Base-by-base conservation (phyloP, 2,329 filamentous ascomycete genomes). In the Atkinsonella hypoxylon region DNA sequence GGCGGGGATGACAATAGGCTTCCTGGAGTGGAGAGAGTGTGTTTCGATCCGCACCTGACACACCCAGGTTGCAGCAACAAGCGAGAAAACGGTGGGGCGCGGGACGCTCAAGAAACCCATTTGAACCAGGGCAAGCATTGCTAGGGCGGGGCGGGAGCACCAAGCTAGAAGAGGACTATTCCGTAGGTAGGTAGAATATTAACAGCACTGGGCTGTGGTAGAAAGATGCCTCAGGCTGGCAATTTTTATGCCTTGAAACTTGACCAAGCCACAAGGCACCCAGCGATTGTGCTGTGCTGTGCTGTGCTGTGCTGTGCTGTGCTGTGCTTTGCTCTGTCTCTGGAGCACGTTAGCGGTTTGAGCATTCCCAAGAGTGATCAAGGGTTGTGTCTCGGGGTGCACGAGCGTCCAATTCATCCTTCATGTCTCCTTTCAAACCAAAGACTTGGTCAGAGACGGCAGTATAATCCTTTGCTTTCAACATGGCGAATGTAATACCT, bases 141-240 rank as follows among this genome's bases (percentile, higher is more conserved):
- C 26, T 26, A 42, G 43, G 38, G 49, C 43, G 40, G 43, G 38
- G 49, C 43, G 40, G 47, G 40, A 43, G 47, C 31, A 17, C 36
- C 36, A 50, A 11, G n/a, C 36, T n/a, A 18, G 9, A 45, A 49
- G 6, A 32, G n/a, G 31, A 32, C 47, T 43, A 49, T 22, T 13
- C 15, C 39, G 20, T 13, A n/a, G n/a, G n/a, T n/a, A 26, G 38
- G 22, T 42, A 31, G 34, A 26, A 9, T 9, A 15, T 15, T 36
- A 36, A 36, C 15, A 36, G 5, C 26, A 26, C 26, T 26, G 26
- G 34, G 34, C 34, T 12, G 34, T 36, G 34, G 31, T 12, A 32
- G 31, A 6, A 32, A 12, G 12, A 32, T 44, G 38, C 38, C 46
- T 48, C 22, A 41, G 46, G 9, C 6, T 40, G 39, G 39, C 39